phyloP scores from a whole-genome alignment of 495 filamentous ascomycete genomes.

The Hyaloscypha finlandica region DNA sequence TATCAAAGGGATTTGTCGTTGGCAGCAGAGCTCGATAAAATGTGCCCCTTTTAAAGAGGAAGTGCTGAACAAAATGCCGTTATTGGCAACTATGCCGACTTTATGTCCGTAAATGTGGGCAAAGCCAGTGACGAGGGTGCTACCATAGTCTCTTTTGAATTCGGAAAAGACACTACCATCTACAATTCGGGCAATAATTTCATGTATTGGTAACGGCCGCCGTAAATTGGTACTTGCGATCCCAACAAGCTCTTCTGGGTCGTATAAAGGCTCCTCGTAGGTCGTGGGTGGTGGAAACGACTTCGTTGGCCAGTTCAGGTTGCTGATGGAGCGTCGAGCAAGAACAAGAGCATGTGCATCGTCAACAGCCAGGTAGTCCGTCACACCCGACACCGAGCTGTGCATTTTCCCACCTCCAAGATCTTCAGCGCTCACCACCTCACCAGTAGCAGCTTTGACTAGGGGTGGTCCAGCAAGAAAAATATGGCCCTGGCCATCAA shows the following conservation, averaged over 20 bases:
- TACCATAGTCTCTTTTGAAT: slow-evolving; percentile 92
- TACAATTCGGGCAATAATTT: slow-evolving; percentile 92
- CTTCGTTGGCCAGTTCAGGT: slow-evolving; percentile 77
- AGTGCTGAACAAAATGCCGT: slow-evolving; percentile 94
- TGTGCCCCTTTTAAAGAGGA: slow-evolving; percentile 92
- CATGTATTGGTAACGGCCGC: slow-evolving; percentile 78
- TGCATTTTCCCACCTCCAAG: slow-evolving; percentile 93
- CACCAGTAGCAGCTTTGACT: slow-evolving; percentile 95
- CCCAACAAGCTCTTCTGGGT: slow-evolving; percentile 77
- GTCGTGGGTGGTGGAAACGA: slow-evolving; percentile 27
- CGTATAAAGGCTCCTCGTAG: slow-evolving; percentile 74
- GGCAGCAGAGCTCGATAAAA: slow-evolving; percentile 95
- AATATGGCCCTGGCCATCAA: slow-evolving; percentile 91
- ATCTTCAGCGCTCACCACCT: slow-evolving; percentile 89
- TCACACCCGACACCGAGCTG: slow-evolving; percentile 88
- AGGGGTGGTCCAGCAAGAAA: slow-evolving; percentile 95
- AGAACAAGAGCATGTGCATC: slow-evolving; percentile 92
- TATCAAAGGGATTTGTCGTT: slow-evolving; percentile 84
- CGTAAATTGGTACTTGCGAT: slow-evolving; percentile 89
- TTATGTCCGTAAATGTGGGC: slow-evolving; percentile 86
- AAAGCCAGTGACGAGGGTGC: slow-evolving; percentile 91
- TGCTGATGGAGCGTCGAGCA: slow-evolving; percentile 78
- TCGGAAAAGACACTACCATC: slow-evolving; percentile 89
- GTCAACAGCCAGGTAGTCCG: slow-evolving; percentile 93
- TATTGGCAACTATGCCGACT: slow-evolving; percentile 94